These are phyloP conservation scores for Roridomyces roridus DNA, from an alignment of 768 basidiomycete species.

Conservation along the genomic window DNA sequence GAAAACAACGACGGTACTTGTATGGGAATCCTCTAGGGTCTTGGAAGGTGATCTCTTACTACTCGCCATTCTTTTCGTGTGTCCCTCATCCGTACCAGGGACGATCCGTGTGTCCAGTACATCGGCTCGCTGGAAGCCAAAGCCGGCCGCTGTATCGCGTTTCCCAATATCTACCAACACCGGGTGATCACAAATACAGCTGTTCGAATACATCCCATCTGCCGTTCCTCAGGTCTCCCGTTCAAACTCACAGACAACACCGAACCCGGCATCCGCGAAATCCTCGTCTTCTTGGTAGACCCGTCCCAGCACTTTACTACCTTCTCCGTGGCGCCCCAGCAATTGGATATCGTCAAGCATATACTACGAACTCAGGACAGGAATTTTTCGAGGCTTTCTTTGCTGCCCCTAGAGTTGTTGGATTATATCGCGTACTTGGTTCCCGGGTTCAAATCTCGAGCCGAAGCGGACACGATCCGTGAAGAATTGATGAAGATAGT, in stretches of 20 bases:
- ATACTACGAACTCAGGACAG: not conserved
- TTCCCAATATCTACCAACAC: conserved; percentile 39
- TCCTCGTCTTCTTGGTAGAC: conserved; percentile 47
- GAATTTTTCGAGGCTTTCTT: conserved; percentile 8
- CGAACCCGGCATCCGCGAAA: conserved; percentile 46
- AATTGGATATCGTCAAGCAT: conserved; percentile 23
- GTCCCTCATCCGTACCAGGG: not conserved
- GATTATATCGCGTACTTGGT: conserved; percentile 1
- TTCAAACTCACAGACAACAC: conserved; percentile 42
- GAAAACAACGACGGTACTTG: not conserved
- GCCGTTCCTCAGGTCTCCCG: conserved; percentile 18
- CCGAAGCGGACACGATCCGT: conserved; percentile 32
- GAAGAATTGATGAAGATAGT: conserved; percentile 37
- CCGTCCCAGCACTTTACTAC: conserved; percentile 33
- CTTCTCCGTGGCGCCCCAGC: conserved; percentile 35
- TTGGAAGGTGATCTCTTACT: conserved; percentile 1
- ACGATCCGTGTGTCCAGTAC: conserved; percentile 18
- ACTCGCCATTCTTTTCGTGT: not conserved
- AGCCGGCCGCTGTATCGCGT: conserved; percentile 31
- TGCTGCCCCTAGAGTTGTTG: conserved; percentile 6
- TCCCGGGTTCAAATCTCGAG: conserved; percentile 27
- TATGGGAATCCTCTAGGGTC: conserved; percentile 7
- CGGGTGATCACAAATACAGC: conserved; percentile 10
- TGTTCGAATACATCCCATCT: not conserved
- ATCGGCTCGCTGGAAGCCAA: conserved; percentile 28